phyloP scores from a whole-genome alignment of 495 filamentous ascomycete species.

The Bryoglossum gracile region DNA sequence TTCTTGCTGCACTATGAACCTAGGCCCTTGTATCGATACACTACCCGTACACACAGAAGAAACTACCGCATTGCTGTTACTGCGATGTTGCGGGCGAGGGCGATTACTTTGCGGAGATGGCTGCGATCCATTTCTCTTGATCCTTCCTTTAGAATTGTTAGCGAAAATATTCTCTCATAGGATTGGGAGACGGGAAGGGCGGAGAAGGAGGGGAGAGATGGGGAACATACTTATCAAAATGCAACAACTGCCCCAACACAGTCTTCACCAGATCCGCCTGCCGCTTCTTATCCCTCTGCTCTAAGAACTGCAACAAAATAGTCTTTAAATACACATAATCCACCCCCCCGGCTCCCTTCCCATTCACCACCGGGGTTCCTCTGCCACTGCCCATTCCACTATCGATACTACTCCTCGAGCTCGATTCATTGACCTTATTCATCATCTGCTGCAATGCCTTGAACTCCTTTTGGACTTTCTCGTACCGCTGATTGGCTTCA shows the following conservation, averaged over 20 bases:
- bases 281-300: constrained; percentile 86
- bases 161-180: neutral
- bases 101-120: constrained; percentile 27
- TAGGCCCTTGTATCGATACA: no score
- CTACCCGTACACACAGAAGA: no score
- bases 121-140: constrained; percentile 83
- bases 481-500: constrained; percentile 64
- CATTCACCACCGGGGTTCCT: constrained; percentile 20
- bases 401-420: constrained; percentile 18
- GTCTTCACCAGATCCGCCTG: constrained; percentile 80
- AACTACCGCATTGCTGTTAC: no score
- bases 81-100: no score
- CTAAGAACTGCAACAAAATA: constrained; percentile 87
- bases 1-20: no score
- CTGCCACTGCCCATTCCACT: constrained; percentile 25
- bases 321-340: constrained; percentile 93
- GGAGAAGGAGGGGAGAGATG: neutral
- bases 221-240: constrained; percentile 74
- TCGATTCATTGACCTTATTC: constrained; percentile 5
- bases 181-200: no score
- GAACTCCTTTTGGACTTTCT: constrained; percentile 61
- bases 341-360: constrained; percentile 30
- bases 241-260: constrained; percentile 81
- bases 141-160: constrained; percentile 51
- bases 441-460: constrained; percentile 16